Evolutionary conservation across 179 eudicot genomes (phyloP).

Genomic region (Beta lomatogona): DNA sequence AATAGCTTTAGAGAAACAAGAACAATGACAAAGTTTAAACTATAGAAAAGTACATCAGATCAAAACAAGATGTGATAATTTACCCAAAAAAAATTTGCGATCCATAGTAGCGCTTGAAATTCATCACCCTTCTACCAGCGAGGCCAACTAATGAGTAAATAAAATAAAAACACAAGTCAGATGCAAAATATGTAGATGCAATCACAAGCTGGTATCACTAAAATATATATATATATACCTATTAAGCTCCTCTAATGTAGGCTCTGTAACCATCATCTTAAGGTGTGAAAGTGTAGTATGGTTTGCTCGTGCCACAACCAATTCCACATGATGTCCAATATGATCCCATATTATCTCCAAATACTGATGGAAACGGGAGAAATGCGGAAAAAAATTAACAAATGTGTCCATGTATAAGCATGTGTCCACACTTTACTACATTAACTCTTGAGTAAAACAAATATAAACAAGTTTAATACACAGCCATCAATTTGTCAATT

Average conservation of each 20-base stretch:
- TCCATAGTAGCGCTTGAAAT: background rate
- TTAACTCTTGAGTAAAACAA: too few species aligned
- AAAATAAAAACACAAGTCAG: background rate
- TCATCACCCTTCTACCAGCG: background rate
- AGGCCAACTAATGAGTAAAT: constrained; percentile 9
- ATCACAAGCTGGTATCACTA: background rate
- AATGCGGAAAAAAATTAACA: background rate
- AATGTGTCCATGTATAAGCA: too few species aligned
- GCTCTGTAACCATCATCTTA: constrained; percentile 4
- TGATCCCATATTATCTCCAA: constrained; percentile 13
- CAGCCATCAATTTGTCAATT: too few species aligned
- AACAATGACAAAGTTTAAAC: background rate
- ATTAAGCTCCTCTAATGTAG: constrained; percentile 10
- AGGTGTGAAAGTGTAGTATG: constrained; percentile 1
- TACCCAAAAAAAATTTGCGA: background rate
- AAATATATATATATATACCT: constrained; percentile 1
- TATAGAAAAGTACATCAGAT: background rate
- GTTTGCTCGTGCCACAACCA: constrained; percentile 15
- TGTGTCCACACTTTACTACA: too few species aligned
- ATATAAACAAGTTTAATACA: too few species aligned
- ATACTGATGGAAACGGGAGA: background rate
- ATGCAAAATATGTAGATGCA: background rate
- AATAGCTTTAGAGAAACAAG: background rate
- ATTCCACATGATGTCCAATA: background rate
- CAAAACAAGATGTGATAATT: background rate